Conservation (phyloP, 116 monocot species). For the Dioscorea cayenensis region DNA sequence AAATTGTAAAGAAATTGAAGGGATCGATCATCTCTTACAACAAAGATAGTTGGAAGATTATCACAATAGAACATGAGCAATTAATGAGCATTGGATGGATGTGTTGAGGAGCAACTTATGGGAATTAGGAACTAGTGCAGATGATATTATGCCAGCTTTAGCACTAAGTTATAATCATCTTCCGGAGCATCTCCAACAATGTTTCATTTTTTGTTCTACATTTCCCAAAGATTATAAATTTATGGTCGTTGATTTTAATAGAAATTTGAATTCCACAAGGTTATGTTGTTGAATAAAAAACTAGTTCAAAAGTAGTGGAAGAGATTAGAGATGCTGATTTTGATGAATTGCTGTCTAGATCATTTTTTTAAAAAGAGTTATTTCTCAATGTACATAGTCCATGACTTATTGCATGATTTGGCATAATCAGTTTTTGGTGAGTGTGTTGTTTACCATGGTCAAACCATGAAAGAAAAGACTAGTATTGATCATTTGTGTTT, state of each 20-base stretch:
- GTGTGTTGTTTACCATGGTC: too few species aligned
- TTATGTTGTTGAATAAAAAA: too few species aligned
- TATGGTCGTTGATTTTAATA: not conserved
- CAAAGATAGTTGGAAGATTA: not conserved
- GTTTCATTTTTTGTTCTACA: conserved; percentile 3
- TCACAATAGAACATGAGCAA: too few species aligned
- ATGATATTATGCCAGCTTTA: conserved; percentile 1
- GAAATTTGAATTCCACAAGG: not conserved
- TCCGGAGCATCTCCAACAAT: not conserved
- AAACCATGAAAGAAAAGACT: too few species aligned
- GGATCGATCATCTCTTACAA: not conserved
- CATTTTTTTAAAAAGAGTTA: not conserved
- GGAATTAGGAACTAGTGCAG: not conserved
- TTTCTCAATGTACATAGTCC: not conserved
- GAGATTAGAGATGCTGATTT: not conserved
- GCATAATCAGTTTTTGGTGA: not conserved
- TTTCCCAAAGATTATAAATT: conserved; percentile 4
- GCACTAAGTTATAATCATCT: conserved; percentile 7
- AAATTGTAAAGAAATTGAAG: not conserved
- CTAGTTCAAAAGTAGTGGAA: not conserved
- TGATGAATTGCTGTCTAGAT: not conserved
- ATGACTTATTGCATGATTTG: not conserved
- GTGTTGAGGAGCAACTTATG: not conserved
- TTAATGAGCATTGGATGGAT: not conserved
- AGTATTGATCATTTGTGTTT: too few species aligned